Conservation (phyloP, 164 flowering plant species). For the Aristolochia contorta region DNA sequence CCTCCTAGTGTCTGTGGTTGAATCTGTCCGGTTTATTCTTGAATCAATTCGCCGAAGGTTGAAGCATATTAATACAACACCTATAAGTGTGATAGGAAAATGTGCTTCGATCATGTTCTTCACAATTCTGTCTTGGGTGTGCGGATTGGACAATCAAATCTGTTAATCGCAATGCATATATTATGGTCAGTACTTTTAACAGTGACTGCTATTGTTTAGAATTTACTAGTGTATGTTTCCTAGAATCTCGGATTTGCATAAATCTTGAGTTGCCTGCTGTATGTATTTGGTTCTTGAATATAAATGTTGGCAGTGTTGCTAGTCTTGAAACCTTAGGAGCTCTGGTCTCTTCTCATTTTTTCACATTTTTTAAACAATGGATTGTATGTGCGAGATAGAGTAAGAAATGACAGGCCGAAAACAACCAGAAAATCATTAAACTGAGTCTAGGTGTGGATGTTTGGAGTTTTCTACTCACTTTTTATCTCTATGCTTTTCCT, state of each 20-base stretch:
- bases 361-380: no score
- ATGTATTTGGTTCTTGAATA: no score
- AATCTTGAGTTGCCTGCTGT: no score
- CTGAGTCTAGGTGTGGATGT: background rate
- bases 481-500: background rate
- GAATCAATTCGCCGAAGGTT: slow-evolving; percentile 79
- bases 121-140: slow-evolving; percentile 42
- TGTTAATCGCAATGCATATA: slow-evolving; percentile 88
- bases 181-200: slow-evolving; percentile 48
- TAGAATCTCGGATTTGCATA: no score
- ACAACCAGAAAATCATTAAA: no score
- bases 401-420: no score
- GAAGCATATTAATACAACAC: slow-evolving; percentile 36
- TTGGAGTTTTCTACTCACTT: background rate
- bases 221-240: no score
- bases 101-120: slow-evolving; percentile 34
- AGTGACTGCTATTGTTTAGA: no score
- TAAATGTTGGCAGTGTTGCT: no score
- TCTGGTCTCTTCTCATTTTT: no score
- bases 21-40: slow-evolving; percentile 64
- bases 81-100: slow-evolving; percentile 50
- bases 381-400: no score
- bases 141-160: slow-evolving; percentile 74
- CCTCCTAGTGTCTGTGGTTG: slow-evolving; percentile 63
- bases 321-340: no score